phyloP scores from a whole-genome alignment of 2,329 filamentous ascomycete species.

The Madurella fahalii region DNA sequence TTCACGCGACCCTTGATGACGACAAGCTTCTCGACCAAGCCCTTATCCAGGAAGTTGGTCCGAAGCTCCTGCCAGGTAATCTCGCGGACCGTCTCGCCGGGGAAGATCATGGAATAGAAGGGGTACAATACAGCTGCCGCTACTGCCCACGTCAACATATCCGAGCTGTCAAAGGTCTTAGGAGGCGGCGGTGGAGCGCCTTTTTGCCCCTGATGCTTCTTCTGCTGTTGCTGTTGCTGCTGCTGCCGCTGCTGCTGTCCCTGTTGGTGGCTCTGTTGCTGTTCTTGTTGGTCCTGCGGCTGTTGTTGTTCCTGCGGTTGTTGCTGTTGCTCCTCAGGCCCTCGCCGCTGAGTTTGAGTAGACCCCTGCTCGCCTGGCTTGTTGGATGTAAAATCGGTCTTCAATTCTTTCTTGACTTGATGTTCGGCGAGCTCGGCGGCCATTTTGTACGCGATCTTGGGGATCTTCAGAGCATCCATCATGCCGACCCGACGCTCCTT shows the following conservation, averaged over 20 bases:
- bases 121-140: conserved; percentile 44
- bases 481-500: conserved; percentile 40
- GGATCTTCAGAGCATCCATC: conserved; percentile 55
- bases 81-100: conserved; percentile 53
- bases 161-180: conserved; percentile 34
- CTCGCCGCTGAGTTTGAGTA: conserved; percentile 26
- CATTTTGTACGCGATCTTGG: conserved; percentile 53
- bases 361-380: conserved; percentile 19
- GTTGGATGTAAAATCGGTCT: conserved; percentile 25
- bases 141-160: conserved; percentile 48
- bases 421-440: conserved; percentile 38
- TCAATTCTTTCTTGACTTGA: conserved; percentile 16
- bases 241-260: conserved; percentile 15
- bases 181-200: conserved; percentile 2
- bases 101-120: conserved; percentile 40
- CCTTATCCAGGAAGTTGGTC: conserved; percentile 91
- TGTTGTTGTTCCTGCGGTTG: conserved; percentile 12
- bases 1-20: conserved; percentile 69
- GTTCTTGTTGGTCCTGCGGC: conserved; percentile 22
- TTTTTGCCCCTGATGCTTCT: conserved; percentile 21
- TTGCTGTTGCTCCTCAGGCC: conserved; percentile 4
- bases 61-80: conserved; percentile 98
- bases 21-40: conserved; percentile 88
- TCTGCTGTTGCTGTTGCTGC: conserved; percentile 21
- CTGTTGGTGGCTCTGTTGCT: conserved; percentile 15